phyloP scores from a whole-genome alignment of 2,329 filamentous ascomycete species.

The Tricladium varicosporioides region DNA sequence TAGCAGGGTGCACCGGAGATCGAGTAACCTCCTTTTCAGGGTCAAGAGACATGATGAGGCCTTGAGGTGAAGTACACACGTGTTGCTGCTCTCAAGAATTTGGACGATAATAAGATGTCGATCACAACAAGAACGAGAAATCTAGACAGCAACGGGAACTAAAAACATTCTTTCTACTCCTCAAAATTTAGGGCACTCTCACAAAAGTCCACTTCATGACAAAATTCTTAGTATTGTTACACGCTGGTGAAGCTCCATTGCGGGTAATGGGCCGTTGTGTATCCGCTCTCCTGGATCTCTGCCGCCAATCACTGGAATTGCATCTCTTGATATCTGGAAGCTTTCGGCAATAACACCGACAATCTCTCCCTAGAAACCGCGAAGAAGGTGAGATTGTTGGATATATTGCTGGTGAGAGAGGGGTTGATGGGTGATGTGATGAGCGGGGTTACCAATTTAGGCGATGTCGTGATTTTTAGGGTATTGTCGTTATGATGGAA shows the following conservation, averaged over 20 bases:
- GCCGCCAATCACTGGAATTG: neutral
- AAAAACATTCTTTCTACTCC: neutral
- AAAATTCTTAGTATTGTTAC: neutral
- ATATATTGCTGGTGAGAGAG: neutral
- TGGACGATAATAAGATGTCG: too few species aligned
- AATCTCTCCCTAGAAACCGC: neutral
- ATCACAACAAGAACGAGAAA: too few species aligned
- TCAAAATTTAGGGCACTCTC: neutral
- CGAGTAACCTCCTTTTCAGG: conserved; percentile 16
- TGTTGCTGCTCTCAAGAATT: too few species aligned
- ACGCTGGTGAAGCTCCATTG: neutral
- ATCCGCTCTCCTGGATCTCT: neutral
- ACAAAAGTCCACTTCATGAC: neutral
- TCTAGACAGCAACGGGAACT: too few species aligned
- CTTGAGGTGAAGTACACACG: too few species aligned
- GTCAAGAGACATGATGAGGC: conserved; percentile 13
- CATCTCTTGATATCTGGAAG: neutral
- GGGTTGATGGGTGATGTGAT: conserved; percentile 7
- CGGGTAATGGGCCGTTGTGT: neutral
- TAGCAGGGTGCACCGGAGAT: conserved; percentile 1
- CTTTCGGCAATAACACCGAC: neutral
- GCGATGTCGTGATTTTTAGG: conserved; percentile 24
- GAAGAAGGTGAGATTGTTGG: neutral
- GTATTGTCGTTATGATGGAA: conserved; percentile 16
- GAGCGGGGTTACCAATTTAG: conserved; percentile 15